These are phyloP conservation scores for Gastrodia elata DNA, from an alignment of 106 monocot genomes.

Conservation along the genomic window DNA sequence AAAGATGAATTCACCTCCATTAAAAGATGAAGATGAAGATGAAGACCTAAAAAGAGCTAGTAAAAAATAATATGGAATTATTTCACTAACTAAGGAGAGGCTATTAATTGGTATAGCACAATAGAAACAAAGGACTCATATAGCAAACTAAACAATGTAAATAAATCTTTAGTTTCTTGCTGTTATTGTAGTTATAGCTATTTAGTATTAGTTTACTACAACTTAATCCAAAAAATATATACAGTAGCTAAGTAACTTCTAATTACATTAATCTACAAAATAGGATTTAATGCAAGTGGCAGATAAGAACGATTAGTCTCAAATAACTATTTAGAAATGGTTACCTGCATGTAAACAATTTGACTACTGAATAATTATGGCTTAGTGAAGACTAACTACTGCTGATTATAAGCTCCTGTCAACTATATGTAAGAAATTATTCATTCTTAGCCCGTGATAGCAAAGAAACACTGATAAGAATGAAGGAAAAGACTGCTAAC, in stretches of 20 bases:
- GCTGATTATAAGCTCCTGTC: neutral
- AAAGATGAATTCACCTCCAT: too few relatives aligned
- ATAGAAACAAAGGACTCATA: too few relatives aligned
- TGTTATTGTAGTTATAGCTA: too few relatives aligned
- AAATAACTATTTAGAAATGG: neutral
- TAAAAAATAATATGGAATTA: too few relatives aligned
- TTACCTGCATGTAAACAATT: neutral
- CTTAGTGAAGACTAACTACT: neutral
- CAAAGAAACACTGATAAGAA: neutral
- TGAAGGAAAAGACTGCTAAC: neutral
- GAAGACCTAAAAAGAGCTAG: too few relatives aligned
- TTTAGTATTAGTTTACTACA: too few relatives aligned
- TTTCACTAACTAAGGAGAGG: too few relatives aligned
- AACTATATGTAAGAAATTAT: neutral
- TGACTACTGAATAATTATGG: neutral
- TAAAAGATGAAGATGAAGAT: too few relatives aligned
- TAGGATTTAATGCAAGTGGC: neutral
- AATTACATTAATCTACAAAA: neutral
- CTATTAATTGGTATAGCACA: too few relatives aligned
- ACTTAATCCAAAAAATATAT: neutral
- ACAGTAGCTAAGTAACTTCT: neutral
- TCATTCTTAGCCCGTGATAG: neutral
- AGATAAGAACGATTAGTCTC: neutral
- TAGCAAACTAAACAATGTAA: too few relatives aligned
- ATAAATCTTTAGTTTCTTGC: too few relatives aligned